A percentile compares a stretch with the other conserved stretches of the same genome.
Conservation (phyloP, 129 eudicot species). For the Scalesia atractyloides region DNA sequence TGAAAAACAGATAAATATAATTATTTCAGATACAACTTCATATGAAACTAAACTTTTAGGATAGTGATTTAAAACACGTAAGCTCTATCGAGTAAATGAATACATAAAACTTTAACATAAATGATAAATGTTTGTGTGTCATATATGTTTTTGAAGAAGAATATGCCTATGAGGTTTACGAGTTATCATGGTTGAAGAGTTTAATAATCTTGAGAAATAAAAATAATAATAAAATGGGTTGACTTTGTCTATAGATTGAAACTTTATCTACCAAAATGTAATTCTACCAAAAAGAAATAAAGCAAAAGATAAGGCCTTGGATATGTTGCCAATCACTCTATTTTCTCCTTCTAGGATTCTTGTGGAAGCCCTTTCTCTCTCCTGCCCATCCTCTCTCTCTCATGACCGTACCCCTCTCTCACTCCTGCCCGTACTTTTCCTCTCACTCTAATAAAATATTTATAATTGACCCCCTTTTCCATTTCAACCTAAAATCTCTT, state of each 20-base stretch:
- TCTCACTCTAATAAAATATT: slow-evolving; percentile 39
- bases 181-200: too few relatives aligned
- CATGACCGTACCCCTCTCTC: slow-evolving; percentile 23
- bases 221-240: background rate
- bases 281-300: slow-evolving; percentile 19
- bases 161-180: too few relatives aligned
- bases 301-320: slow-evolving; percentile 27
- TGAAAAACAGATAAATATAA: too few relatives aligned
- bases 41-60: too few relatives aligned
- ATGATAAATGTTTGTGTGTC: too few relatives aligned
- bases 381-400: slow-evolving; percentile 29
- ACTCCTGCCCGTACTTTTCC: slow-evolving; percentile 32
- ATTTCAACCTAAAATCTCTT: slow-evolving; percentile 40
- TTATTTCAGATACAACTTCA: too few relatives aligned
- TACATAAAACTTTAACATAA: too few relatives aligned
- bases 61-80: too few relatives aligned
- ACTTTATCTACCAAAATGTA: slow-evolving; percentile 29
- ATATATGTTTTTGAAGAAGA: too few relatives aligned
- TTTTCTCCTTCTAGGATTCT: slow-evolving; percentile 36
- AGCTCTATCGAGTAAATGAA: too few relatives aligned
- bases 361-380: slow-evolving; percentile 35
- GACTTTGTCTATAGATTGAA: background rate
- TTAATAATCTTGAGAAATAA: too few relatives aligned
- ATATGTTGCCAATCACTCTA: slow-evolving; percentile 7
- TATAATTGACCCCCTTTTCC: slow-evolving; percentile 26